Base-by-base conservation (phyloP, 176 grass and related monocot species). In the Pontederia crassipes region DNA sequence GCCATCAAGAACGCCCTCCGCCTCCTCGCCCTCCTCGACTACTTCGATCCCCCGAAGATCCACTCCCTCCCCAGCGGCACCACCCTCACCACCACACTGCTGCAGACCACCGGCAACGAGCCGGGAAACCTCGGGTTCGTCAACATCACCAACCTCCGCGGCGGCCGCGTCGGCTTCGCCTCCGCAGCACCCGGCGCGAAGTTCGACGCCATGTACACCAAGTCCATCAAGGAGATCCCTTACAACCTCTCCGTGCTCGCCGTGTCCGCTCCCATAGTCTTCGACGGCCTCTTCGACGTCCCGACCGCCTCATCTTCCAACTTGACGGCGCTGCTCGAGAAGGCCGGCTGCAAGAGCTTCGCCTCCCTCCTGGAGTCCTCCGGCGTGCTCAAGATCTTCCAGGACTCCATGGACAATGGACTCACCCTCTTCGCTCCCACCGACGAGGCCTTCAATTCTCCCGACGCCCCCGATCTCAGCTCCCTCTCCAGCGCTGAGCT, bases 291-390 rank as follows among this genome's bases (percentile, higher is more conserved):
- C 20, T 75, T 98, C 53, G 72, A 70, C 52, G 55, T 84, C 13
- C 78, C 83, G 1, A 85, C 92, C 1, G 68, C 78, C 8, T 18
- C 81, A 32, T 80, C 79, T 15, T 71, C 54, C 55, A 98, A 98
- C 79, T 64, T 98, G 74, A 98, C 87, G 26, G 82, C 61, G 27
- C 55, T 98, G 10, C 82, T 98, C 29, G 93, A 92, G 64, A 92
- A 98, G 67, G 93, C 87, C n/a, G 93, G 87, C 8, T 98, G 93
- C 79, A 98, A 98, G 77, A 78, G 55, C 61, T 98, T 98, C 45
- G 81, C 93, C 47, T 67, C 70, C 10, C 87, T 98, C 45, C 66
- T 98, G 59, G 50, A 62, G 0, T 74, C 84, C 28, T 92, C 93
- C 70, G 93, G 93, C 46, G 84, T 98, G 45, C 28, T 98, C 57